These are phyloP conservation scores for Acanthamoeba sp. DNA, from an alignment of 208 protist genomes.

Conservation along the genomic window DNA sequence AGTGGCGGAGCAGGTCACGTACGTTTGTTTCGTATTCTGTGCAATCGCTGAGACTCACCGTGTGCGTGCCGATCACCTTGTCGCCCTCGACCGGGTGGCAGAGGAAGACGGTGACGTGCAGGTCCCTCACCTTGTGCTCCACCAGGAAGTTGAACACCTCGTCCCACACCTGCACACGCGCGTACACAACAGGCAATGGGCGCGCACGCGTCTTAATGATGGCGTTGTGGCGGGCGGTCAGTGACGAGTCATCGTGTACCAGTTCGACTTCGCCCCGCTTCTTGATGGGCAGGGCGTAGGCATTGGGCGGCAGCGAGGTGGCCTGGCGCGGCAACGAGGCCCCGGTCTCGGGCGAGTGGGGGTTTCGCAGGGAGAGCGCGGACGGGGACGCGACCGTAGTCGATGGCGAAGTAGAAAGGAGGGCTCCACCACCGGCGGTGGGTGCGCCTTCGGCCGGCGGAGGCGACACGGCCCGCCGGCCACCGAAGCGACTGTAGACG, in stretches of 20 bases:
- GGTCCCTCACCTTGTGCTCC: slow-evolving; percentile 41
- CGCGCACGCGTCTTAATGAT: too few species aligned
- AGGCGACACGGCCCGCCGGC: background rate
- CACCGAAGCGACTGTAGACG: slow-evolving; percentile 60
- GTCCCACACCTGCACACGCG: slow-evolving; percentile 11
- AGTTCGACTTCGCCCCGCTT: background rate
- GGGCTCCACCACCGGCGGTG: background rate
- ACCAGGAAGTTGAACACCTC: slow-evolving; percentile 70
- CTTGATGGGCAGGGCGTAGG: background rate
- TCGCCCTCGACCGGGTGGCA: slow-evolving; percentile 3
- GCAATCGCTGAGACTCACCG: background rate
- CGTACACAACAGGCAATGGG: background rate
- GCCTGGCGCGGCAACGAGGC: background rate
- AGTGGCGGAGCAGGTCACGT: background rate
- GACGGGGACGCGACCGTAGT: background rate
- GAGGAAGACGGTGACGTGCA: background rate
- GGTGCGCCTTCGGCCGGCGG: background rate
- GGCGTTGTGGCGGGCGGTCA: too few species aligned
- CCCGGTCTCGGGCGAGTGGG: background rate
- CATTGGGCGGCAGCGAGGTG: background rate
- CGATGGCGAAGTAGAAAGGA: background rate
- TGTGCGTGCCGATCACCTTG: slow-evolving; percentile 23
- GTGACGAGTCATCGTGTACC: too few species aligned
- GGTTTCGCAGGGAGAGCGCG: background rate
- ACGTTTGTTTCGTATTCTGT: slow-evolving; percentile 63